Percentiles rank a stretch among this genome's conserved stretches.
These are phyloP conservation scores for Fusarium sp. DNA, from an alignment of 2,329 filamentous ascomycete genomes.

Conservation along the genomic window DNA sequence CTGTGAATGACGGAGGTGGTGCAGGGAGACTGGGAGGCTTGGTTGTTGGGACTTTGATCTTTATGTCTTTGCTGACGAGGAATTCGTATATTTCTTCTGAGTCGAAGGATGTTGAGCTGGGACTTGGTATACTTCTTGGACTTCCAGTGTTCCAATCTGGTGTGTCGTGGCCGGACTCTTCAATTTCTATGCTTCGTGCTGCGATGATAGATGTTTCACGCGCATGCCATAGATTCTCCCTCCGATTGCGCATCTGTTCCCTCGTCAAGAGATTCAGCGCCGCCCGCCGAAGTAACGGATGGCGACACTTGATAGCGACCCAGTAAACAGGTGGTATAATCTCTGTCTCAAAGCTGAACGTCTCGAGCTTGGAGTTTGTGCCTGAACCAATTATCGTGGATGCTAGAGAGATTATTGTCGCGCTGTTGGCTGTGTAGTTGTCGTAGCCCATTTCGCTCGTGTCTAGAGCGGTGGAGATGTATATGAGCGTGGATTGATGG, in stretches of 20 bases:
- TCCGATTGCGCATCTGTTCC: conserved; percentile 48
- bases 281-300: conserved; percentile 55
- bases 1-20: conserved; percentile 26
- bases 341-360: conserved; percentile 58
- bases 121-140: background rate
- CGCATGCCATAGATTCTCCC: conserved; percentile 56
- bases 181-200: conserved; percentile 51
- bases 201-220: conserved; percentile 50
- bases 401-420: conserved; percentile 52
- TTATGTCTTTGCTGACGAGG: background rate
- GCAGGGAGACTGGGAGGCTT: conserved; percentile 21
- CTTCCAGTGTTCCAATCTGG: background rate
- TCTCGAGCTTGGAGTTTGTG: conserved; percentile 22
- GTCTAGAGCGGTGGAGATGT: conserved; percentile 49
- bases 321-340: conserved; percentile 58
- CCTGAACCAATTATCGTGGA: conserved; percentile 45
- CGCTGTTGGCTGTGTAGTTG: conserved; percentile 50
- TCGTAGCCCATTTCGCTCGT: conserved; percentile 52
- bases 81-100: background rate
- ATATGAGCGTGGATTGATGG: conserved; percentile 51
- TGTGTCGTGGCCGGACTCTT: conserved; percentile 44
- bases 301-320: conserved; percentile 54
- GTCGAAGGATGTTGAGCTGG: background rate
- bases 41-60: conserved; percentile 24
- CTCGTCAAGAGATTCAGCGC: conserved; percentile 53